These are phyloP conservation scores for Phlebiopsis flavidoalba DNA, from an alignment of 768 basidiomycete genomes.

Conservation along the genomic window DNA sequence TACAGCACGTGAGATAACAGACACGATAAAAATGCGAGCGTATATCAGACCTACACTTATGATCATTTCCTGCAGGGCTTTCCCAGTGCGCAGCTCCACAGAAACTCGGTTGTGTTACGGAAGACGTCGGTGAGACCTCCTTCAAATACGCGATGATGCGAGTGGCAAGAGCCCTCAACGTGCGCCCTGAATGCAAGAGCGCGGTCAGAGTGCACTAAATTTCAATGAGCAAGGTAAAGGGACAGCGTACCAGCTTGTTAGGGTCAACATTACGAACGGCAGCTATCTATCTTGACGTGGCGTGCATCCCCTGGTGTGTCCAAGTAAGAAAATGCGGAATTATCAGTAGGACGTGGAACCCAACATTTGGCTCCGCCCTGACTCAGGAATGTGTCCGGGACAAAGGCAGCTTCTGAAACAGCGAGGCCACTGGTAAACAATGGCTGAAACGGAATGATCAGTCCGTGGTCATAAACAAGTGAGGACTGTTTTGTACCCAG, in stretches of 20 bases:
- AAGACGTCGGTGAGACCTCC: conserved; percentile 29
- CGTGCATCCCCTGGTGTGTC: conserved; percentile 23
- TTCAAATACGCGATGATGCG: conserved; percentile 25
- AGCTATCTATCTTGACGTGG: conserved; percentile 29
- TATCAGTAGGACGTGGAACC: not conserved
- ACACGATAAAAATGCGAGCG: no score
- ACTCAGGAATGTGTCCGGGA: conserved; percentile 26
- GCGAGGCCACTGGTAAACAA: conserved; percentile 14
- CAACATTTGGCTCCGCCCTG: conserved; percentile 23
- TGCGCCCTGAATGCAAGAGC: conserved; percentile 22
- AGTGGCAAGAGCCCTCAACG: conserved; percentile 24
- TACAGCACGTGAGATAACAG: not conserved
- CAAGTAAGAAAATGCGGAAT: not conserved
- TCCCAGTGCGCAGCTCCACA: conserved; percentile 11
- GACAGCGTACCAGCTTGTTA: conserved; percentile 23
- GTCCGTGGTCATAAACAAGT: not conserved
- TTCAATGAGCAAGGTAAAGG: conserved; percentile 15
- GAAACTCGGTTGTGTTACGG: conserved; percentile 24
- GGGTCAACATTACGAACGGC: conserved; percentile 18
- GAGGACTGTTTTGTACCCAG: not conserved
- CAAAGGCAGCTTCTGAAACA: conserved; percentile 20
- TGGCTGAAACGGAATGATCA: not conserved
- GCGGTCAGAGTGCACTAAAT: no score
- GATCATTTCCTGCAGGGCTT: conserved; percentile 12
- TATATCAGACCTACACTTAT: not conserved